These are phyloP conservation scores for Didymellaceae sp. DNA, from an alignment of 2,329 filamentous ascomycete species.

Conservation along the genomic window DNA sequence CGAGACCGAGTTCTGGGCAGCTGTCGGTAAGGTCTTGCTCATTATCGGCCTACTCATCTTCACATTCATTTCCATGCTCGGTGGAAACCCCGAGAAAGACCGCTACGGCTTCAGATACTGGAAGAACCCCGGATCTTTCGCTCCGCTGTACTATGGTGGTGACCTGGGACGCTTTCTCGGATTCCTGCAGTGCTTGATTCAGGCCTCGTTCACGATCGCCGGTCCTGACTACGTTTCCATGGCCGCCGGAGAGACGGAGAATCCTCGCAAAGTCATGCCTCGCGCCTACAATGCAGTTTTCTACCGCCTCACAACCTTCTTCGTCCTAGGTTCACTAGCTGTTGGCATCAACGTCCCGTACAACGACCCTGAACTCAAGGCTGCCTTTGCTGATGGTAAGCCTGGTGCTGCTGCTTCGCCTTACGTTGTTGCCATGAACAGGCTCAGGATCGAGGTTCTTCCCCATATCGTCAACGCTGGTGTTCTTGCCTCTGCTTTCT, in stretches of 20 bases:
- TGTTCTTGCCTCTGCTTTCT: constrained; percentile 61
- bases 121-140: constrained; percentile 72
- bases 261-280: constrained; percentile 63
- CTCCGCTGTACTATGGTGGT: constrained; percentile 68
- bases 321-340: constrained; percentile 75
- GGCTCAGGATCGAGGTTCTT: constrained; percentile 60
- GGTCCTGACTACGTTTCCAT: constrained; percentile 59
- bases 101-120: constrained; percentile 57
- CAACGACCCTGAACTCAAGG: constrained; percentile 67
- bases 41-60: constrained; percentile 56
- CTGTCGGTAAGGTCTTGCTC: constrained; percentile 63
- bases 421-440: constrained; percentile 67
- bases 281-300: constrained; percentile 80
- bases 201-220: constrained; percentile 57
- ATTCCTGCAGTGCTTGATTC: constrained; percentile 76
- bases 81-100: constrained; percentile 73
- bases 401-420: constrained; percentile 72
- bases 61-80: constrained; percentile 83
- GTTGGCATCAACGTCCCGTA: constrained; percentile 73
- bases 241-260: constrained; percentile 56
- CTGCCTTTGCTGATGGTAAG: constrained; percentile 64
- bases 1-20: constrained; percentile 73
- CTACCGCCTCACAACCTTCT: constrained; percentile 77
- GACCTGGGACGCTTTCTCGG: constrained; percentile 75
- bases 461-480: constrained; percentile 67